phyloP scores from a whole-genome alignment of 169 alveolate species.

The Babesia ovata region DNA sequence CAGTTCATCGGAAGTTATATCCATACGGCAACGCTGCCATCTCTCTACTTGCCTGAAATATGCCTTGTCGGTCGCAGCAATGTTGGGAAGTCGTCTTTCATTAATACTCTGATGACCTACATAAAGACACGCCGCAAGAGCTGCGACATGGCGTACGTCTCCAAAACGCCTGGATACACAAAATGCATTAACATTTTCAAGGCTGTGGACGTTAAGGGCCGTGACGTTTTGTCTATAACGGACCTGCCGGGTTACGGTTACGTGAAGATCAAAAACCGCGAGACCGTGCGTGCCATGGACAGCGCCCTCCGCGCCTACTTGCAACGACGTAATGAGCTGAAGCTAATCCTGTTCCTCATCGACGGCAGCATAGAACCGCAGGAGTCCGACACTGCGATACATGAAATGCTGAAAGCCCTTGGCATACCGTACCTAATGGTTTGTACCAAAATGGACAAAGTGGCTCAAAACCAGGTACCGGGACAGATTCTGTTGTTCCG shows the following conservation, averaged over 20 bases:
- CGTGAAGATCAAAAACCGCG: conserved; percentile 51
- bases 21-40: conserved; percentile 60
- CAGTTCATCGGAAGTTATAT: conserved; percentile 69
- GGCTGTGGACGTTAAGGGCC: conserved; percentile 60
- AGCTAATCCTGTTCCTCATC: conserved; percentile 59
- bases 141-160: conserved; percentile 63
- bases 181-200: conserved; percentile 67
- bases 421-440: conserved; percentile 50
- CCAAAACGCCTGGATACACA: conserved; percentile 71
- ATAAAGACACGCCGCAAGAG: conserved; percentile 42
- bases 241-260: conserved; percentile 71
- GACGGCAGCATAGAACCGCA: conserved; percentile 60
- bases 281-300: conserved; percentile 56
- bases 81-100: conserved; percentile 71
- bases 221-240: conserved; percentile 51
- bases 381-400: conserved; percentile 38
- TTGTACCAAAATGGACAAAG: conserved; percentile 69
- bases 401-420: conserved; percentile 22
- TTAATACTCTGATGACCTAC: conserved; percentile 65
- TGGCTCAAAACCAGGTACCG: conserved; percentile 47
- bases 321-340: conserved; percentile 62
- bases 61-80: conserved; percentile 69
- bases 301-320: conserved; percentile 65
- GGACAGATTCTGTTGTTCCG: conserved; percentile 57
- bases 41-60: conserved; percentile 52